phyloP scores from a whole-genome alignment of 192 early-diverging fungal species.

The Dissophora ornata region DNA sequence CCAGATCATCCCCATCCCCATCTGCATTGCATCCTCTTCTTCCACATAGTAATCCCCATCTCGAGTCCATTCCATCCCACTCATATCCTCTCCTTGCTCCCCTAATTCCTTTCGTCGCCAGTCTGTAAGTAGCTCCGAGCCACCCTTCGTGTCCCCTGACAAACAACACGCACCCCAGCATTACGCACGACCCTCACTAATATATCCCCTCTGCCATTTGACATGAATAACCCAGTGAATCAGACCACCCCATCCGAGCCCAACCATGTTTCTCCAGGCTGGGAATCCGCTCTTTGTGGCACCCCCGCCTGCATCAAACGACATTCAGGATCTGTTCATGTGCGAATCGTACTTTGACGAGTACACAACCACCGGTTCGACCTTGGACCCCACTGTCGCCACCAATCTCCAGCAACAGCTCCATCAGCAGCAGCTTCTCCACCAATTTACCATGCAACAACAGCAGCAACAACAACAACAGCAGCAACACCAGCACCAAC shows the following conservation, averaged over 20 bases:
- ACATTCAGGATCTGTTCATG: constrained; percentile 54
- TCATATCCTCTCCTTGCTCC: too few species aligned
- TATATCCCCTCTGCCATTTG: too few species aligned
- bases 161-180: too few species aligned
- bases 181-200: neutral
- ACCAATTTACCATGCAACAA: constrained; percentile 27
- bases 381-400: constrained; percentile 11
- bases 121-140: too few species aligned
- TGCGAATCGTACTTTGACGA: constrained; percentile 60
- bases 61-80: too few species aligned
- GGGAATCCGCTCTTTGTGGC: constrained; percentile 40
- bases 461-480: constrained; percentile 38
- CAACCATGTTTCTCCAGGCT: constrained; percentile 44
- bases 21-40: too few species aligned
- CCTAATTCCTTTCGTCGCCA: too few species aligned
- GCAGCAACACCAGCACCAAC: constrained; percentile 40
- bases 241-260: neutral
- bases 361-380: constrained; percentile 37
- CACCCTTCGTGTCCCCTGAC: too few species aligned
- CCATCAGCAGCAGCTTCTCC: constrained; percentile 26
- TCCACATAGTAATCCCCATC: too few species aligned
- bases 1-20: too few species aligned
- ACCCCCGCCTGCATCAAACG: constrained; percentile 16
- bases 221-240: neutral
- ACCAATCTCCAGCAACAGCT: constrained; percentile 13